phyloP scores from a whole-genome alignment of 768 basidiomycete genomes.

The Gloeopeniophorella convolvens region DNA sequence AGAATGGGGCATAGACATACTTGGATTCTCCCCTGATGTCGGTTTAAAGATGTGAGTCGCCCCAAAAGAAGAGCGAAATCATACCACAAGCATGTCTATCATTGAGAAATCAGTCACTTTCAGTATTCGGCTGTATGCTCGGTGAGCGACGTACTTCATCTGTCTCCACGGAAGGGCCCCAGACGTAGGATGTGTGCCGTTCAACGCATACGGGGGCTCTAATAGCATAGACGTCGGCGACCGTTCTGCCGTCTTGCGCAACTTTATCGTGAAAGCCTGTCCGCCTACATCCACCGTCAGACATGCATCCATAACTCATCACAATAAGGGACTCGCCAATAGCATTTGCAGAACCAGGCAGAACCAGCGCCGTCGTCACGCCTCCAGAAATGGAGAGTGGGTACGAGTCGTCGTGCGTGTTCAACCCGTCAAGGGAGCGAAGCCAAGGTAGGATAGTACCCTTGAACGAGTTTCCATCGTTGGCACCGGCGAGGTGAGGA shows the following conservation, averaged over 20 bases:
- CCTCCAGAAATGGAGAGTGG: slow-evolving; percentile 57
- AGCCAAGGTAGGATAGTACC: slow-evolving; percentile 55
- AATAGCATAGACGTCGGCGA: slow-evolving; percentile 62
- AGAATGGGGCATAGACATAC: slow-evolving; percentile 16
- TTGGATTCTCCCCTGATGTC: slow-evolving; percentile 52
- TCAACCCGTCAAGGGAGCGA: slow-evolving; percentile 63
- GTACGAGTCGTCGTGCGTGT: slow-evolving; percentile 66
- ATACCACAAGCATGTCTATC: slow-evolving; percentile 57
- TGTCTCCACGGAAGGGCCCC: slow-evolving; percentile 46
- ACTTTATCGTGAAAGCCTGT: slow-evolving; percentile 72
- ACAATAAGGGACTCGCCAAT: slow-evolving; percentile 41
- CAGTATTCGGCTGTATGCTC: neutral
- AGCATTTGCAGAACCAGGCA: slow-evolving; percentile 63
- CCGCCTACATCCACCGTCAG: slow-evolving; percentile 41
- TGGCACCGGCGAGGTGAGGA: slow-evolving; percentile 31
- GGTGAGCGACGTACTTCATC: slow-evolving; percentile 50
- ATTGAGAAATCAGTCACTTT: neutral
- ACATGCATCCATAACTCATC: slow-evolving; percentile 1
- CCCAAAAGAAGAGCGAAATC: neutral
- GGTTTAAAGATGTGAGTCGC: no score
- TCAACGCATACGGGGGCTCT: slow-evolving; percentile 61
- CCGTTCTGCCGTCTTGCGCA: slow-evolving; percentile 63
- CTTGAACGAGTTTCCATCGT: slow-evolving; percentile 51
- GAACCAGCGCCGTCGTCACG: slow-evolving; percentile 67
- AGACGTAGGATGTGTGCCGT: slow-evolving; percentile 30